Conservation (phyloP, 2,329 filamentous ascomycete genomes). For the Lomentospora prolificans region DNA sequence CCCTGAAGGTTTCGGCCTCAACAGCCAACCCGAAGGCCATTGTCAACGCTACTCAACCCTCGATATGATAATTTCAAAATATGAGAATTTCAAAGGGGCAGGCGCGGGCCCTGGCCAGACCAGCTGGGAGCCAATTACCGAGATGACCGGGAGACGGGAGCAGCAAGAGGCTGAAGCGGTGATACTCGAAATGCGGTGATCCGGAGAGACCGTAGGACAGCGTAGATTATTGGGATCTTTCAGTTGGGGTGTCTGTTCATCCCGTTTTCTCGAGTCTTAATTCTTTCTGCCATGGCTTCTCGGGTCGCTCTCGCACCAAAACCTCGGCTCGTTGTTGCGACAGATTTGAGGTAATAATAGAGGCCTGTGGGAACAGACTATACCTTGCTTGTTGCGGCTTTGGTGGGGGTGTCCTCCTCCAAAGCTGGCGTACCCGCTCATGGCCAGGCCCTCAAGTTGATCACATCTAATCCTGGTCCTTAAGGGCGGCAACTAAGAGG, state of each 20-base stretch:
- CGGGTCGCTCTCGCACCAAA: not conserved
- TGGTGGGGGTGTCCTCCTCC: not conserved
- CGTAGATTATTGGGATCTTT: not conserved
- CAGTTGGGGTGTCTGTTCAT: not conserved
- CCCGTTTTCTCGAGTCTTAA: not conserved
- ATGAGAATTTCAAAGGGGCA: too few relatives aligned
- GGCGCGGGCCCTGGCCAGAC: too few relatives aligned
- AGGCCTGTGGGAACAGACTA: not conserved
- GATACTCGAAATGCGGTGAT: too few relatives aligned
- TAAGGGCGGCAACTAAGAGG: not conserved
- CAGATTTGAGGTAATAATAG: too few relatives aligned
- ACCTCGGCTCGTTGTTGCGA: too few relatives aligned
- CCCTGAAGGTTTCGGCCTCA: too few relatives aligned
- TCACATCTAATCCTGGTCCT: not conserved
- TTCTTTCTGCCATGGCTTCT: not conserved
- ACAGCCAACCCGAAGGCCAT: too few relatives aligned
- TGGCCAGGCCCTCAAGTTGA: not conserved
- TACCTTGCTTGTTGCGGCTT: not conserved
- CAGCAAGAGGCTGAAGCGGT: too few relatives aligned
- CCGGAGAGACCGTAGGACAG: not conserved
- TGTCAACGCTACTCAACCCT: too few relatives aligned
- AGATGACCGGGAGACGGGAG: not conserved
- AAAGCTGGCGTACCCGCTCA: not conserved
- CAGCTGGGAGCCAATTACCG: slow-evolving; percentile 1
- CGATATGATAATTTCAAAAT: too few relatives aligned